Conservation (phyloP, 2,329 filamentous ascomycete genomes). For the Polytolypa hystricis region DNA sequence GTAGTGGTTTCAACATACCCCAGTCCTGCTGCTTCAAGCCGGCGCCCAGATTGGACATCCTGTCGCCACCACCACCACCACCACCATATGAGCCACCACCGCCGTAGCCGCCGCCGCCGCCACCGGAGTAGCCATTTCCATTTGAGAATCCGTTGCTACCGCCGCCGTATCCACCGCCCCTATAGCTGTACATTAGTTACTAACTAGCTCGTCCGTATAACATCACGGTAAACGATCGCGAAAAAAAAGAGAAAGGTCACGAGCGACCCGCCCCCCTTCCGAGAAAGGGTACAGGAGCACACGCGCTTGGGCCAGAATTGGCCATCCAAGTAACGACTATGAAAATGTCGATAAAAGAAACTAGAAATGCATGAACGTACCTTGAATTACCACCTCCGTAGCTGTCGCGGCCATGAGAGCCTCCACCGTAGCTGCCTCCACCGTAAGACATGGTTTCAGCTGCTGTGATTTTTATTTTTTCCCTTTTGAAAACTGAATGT, state of each 20-base stretch:
- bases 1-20: conserved; percentile 48
- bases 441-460: conserved; percentile 58
- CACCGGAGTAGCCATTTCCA: conserved; percentile 23
- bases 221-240: background rate
- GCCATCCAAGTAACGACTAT: background rate
- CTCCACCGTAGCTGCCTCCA: conserved; percentile 33
- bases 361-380: conserved; percentile 20
- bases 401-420: conserved; percentile 35
- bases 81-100: conserved; percentile 11
- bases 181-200: conserved; percentile 19
- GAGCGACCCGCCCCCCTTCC: background rate
- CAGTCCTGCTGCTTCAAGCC: conserved; percentile 79
- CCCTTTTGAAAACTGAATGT: too few species aligned
- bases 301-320: background rate
- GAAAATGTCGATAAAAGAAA: conserved; percentile 10
- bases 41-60: conserved; percentile 84
- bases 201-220: too few species aligned
- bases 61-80: conserved; percentile 57
- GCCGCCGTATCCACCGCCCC: conserved; percentile 13
- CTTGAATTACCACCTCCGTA: conserved; percentile 47
- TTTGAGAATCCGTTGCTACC: conserved; percentile 38
- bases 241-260: background rate
- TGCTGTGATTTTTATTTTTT: background rate
- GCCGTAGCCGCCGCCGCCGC: conserved; percentile 19
- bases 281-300: background rate